Base-by-base conservation (phyloP, 192 early-diverging fungal species). In the Thoreauomyces humboldtii region DNA sequence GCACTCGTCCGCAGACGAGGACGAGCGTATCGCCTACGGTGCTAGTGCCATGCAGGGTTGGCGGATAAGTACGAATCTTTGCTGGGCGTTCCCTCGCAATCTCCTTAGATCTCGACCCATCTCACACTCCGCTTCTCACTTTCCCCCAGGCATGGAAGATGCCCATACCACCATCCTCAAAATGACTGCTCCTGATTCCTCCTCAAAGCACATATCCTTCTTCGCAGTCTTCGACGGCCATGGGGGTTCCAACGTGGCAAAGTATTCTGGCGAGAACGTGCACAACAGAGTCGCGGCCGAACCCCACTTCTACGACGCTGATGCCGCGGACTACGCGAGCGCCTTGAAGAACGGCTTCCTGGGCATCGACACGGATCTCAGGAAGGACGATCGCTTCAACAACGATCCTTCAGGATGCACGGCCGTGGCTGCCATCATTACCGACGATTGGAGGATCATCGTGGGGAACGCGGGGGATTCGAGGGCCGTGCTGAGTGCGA, bases 71-170 rank as follows among this genome's bases (percentile, higher is more conserved):
- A 85, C 69, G 72, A 60, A 65, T 64, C 38, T 9, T n/a, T n/a
- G n/a, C n/a, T n/a, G n/a, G n/a, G n/a, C n/a, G n/a, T 66, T n/a
- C n/a, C n/a, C n/a, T n/a, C n/a, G n/a, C n/a, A n/a, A n/a, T n/a
- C n/a, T n/a, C n/a, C n/a, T n/a, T n/a, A n/a, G n/a, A n/a, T n/a
- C n/a, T n/a, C 7, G 5, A 15, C 29, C 17, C 32, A 17, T 24
- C 87, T n/a, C n/a, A n/a, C n/a, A n/a, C n/a, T n/a, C n/a, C n/a
- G n/a, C n/a, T n/a, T n/a, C n/a, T n/a, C n/a, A n/a, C n/a, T n/a
- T n/a, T n/a, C n/a, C n/a, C n/a, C n/a, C n/a, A 88, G 91, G 89
- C 44, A 98, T 98, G 96, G 96, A 98, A 75, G 96, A 98, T 79
- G 93, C 93, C 22, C 96, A 98, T 78, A 88, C 92, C 19, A 91